Base-by-base conservation (phyloP, 2,329 filamentous ascomycete genomes). In the Phoma sp. region DNA sequence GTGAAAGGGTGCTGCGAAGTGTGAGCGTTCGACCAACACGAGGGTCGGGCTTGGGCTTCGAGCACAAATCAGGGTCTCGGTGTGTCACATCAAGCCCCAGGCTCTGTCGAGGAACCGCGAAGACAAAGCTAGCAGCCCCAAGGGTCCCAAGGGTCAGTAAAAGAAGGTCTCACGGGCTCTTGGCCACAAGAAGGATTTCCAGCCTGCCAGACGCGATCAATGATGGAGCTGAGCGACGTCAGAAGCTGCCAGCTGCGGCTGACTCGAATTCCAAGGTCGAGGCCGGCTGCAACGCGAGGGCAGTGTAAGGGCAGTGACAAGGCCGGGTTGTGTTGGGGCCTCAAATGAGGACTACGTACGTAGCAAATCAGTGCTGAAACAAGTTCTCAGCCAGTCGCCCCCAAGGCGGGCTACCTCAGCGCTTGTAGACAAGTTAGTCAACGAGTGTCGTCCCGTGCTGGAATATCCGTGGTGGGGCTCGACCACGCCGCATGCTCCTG, bases 341-440 rank as follows among this genome's bases (percentile, higher is more conserved):
- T 43, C 47, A 42, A 47, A 47, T 44, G 38, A 39, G 37, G 23
- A 44, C 4, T 13, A 32, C 9, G 43, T 47, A 47, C 38, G 53
- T 47, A 44, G 53, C 43, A 40, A 43, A 44, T 11, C 27, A 33
- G 14, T 18, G 32, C 27, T 47, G 53, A 52, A 47, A 52, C 53
- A 51, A 32, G 43, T 47, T 47, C 43, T 27, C 47, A 44, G 47
- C 53, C 52, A 55, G 47, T 56, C 25, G 54, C 63, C 58, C 66
- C 64, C 65, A 64, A 64, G 57, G 60, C 49, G 53, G 48, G 43
- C 50, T 59, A 48, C 58, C 60, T 63, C 67, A 69, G 69, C 69
- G 70, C 67, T 68, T 72, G 68, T 47, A 59, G 52, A 53, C 50
- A 46, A 48, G 49, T 23, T 52, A 49, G 47, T 45, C 37, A 36